Evolutionary conservation across 2,329 filamentous ascomycete genomes (phyloP), one percentile per base, ranked within the genome.

Genomic region (Sporothrix pallida): DNA sequence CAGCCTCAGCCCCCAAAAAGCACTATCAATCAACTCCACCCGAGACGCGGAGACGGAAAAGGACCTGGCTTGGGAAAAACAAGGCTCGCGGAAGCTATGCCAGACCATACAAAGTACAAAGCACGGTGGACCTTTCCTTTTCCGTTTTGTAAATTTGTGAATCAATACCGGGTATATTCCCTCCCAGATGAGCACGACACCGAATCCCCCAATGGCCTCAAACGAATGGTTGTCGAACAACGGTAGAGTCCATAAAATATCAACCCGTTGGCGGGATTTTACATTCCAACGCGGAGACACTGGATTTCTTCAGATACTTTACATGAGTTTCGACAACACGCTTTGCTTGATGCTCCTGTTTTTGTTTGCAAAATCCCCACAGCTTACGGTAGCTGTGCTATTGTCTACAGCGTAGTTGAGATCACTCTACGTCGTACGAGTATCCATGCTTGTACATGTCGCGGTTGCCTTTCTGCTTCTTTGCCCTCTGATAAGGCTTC

Each of bases 1-100:
- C 31, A 9, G 10, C 17, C 17, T 42, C 37, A 4, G 13, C 7
- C n/a, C 52, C 44, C 60, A 20, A 63, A 42, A 12, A 13, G n/a
- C 60, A 44, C 37, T 13, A 63, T 63, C 60, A 9, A 9, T 37
- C 4, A 3, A 15, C 13, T 60, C 56, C 56, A 60, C 56, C 17
- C 9, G 56, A 23, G 56, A 46, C 37, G 37, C 60, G 37, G 37
- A 46, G 15, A 42, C 20, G 17, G 37, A 20, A 44, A 67, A 17
- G 63, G 63, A 65, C 37, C 12, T 65, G 20, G 26, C 15, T 5
- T 17, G 9, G 48, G 12, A 50, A 20, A 67, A 63, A 50, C 23
- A 67, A 67, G 63, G 63, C 63, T 67, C 63, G n/a, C 44, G 60
- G 31, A 63, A 63, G 60, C 60, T 63, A 37, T 60, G 56, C 9